phyloP scores from a whole-genome alignment of 805 yeast genomes.

The Limtongia smithiae region DNA sequence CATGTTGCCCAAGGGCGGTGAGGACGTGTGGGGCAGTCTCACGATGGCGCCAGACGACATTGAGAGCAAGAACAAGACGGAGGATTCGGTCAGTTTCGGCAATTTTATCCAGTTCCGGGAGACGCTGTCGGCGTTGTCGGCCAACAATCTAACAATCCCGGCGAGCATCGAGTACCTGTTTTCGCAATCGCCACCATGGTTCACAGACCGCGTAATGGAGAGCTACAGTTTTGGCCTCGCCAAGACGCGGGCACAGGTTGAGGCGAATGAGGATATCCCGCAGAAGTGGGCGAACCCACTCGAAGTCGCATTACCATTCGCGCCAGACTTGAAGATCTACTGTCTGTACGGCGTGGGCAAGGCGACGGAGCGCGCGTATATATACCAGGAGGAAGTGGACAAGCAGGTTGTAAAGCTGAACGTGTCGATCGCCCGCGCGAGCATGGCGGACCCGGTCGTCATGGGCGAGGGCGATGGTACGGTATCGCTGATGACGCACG shows the following conservation, averaged over 20 bases:
- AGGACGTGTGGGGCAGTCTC: constrained; percentile 77
- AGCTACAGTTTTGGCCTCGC: constrained; percentile 82
- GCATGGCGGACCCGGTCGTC: constrained; percentile 54
- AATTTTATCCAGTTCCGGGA: constrained; percentile 65
- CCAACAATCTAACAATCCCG: constrained; percentile 56
- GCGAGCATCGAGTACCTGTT: constrained; percentile 66
- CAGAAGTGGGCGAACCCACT: constrained; percentile 92
- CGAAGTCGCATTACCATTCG: constrained; percentile 86
- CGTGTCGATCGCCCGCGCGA: constrained; percentile 66
- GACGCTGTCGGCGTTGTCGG: constrained; percentile 43
- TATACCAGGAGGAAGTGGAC: constrained; percentile 67
- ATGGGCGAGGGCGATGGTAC: constrained; percentile 97
- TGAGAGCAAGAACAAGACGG: too few species aligned
- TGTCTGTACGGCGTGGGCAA: constrained; percentile 97
- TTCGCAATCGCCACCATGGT: constrained; percentile 73
- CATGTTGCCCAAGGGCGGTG: constrained; percentile 97
- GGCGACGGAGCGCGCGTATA: constrained; percentile 91
- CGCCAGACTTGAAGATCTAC: constrained; percentile 84
- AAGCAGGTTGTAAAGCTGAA: constrained; percentile 53
- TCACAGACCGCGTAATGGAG: constrained; percentile 55
- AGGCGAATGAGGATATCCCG: constrained; percentile 62
- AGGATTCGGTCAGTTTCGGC: constrained; percentile 53
- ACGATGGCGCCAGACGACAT: constrained; percentile 58
- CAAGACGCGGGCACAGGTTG: constrained; percentile 53
- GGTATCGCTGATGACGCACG: constrained; percentile 77